Base-by-base conservation (phyloP, 352 stramenopile genomes). In the Globisporangium recalcitrans region DNA sequence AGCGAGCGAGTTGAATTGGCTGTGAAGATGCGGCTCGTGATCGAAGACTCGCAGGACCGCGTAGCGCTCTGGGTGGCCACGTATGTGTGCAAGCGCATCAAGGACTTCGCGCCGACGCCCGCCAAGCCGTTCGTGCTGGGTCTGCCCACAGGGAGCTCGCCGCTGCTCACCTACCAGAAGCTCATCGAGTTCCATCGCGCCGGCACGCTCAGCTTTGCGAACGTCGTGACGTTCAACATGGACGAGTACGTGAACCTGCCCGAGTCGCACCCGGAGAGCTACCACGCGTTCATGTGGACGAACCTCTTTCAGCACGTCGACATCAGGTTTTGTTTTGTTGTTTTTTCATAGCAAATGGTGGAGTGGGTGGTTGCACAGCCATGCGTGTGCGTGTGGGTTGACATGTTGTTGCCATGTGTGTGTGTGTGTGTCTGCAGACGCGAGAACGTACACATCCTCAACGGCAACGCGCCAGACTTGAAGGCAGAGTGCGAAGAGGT, bases 181-280 rank as follows among this genome's bases (percentile, higher is more conserved):
- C 77, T 96, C 24, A 87, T 96, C 47, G 71, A 90, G 64, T 82
- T 93, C 59, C 64, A 86, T 52, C 70, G 57, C 36, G 70, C 67
- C 14, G 64, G 65, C 48, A 63, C 58, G 26, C 62, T 85, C 56
- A 85, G 78, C 69, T 96, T 96, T 59, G 67, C 91, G 64, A 72
- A 96, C 60, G 87, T 96, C 11, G 81, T 96, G 59, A 96, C 88
- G 22, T 96, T 96, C 70, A 96, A 96, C 65, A 96, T 96, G 87
- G 88, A 96, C 70, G 88, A 96, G 72, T 96, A 96, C 68, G 85
- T 94, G 44, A 72, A 69, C 44, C 60, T 96, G 27, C 70, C 86
- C 2, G 71, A 87, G 63, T 79, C 83, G 29, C 88, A 96, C 60
- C 82, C 82, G 16, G 85, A 96, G 69, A 91, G 78, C 70, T 96